Conservation (phyloP, 257 asterid species). For the Perilla frutescens region DNA sequence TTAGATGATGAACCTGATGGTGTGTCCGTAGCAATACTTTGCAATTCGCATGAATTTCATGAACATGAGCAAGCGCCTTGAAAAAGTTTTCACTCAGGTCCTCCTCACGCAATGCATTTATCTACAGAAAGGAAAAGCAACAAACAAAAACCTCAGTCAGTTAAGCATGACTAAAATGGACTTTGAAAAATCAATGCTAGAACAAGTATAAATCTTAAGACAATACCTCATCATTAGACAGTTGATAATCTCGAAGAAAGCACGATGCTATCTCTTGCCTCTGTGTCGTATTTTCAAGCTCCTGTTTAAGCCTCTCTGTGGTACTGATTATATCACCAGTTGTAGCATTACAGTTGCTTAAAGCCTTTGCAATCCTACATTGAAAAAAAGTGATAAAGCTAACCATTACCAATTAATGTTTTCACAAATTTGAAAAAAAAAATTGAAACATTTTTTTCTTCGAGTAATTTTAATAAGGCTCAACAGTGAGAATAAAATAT, state of each 20-base stretch:
- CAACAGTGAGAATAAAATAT: neutral
- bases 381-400: slow-evolving; percentile 20
- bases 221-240: slow-evolving; percentile 88
- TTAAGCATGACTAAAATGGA: slow-evolving; percentile 24
- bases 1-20: slow-evolving; percentile 76
- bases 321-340: slow-evolving; percentile 97
- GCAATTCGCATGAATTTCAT: slow-evolving; percentile 96
- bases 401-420: slow-evolving; percentile 17
- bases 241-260: slow-evolving; percentile 98
- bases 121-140: slow-evolving; percentile 50
- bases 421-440: neutral
- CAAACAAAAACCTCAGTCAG: slow-evolving; percentile 29
- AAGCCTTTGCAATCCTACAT: slow-evolving; percentile 86
- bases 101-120: slow-evolving; percentile 91
- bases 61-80: slow-evolving; percentile 99
- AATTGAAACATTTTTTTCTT: neutral
- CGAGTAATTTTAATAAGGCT: neutral
- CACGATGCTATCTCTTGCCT: slow-evolving; percentile 94
- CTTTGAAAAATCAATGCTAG: slow-evolving; percentile 22
- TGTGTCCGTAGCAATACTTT: slow-evolving; percentile 95
- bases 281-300: slow-evolving; percentile 88
- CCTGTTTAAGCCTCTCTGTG: slow-evolving; percentile 97
- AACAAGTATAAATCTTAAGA: slow-evolving; percentile 15
- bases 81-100: slow-evolving; percentile 83
- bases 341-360: slow-evolving; percentile 84